Evolutionary conservation across 169 alveolate species (phyloP), one percentile per base, ranked within the genome.

Genomic region (Plasmodium relictum): DNA sequence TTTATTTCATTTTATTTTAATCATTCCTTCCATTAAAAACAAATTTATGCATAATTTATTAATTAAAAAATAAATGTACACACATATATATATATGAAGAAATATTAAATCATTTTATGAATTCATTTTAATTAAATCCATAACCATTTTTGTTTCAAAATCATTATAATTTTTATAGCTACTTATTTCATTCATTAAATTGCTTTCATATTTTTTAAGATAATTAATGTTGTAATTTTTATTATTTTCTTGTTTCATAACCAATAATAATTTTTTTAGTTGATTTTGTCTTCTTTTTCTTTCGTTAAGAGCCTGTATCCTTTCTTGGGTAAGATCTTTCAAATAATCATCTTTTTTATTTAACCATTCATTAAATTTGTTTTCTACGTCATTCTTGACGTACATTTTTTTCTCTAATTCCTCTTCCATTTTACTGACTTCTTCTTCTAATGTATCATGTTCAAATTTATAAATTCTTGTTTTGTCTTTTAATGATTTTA

Each of bases 211-310:
- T 72, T 52, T 83, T 63, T 83, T n/a, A 12, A 83, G 91, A 61
- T 68, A 69, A 31, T 83, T 66, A 26, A 83, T 83, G 24, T 83
- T 71, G 62, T 68, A 83, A 72, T 59, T 68, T 61, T 66, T 83
- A 61, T 68, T 83, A 22, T 71, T 56, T 61, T 83, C 91, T 44
- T 69, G 83, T 62, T 83, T 83, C 65, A 68, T 63, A 44, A 83
- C 20, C 12, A 83, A 45, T 54, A 83, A 71, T 26, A 83, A 71
- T 68, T 83, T 66, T 20, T 26, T 50, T 14, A 83, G 31, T 48
- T 68, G 85, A 39, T 56, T 69, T 68, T 83, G 91, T 54, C 85
- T 83, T 61, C 41, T 83, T 58, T 68, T 83, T 52, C 91, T 68
- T 63, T 68, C 85, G 24, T 45, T 68, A 56, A 83, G 56, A 39